Percentiles rank a stretch among this genome's conserved stretches.
These are phyloP conservation scores for Entelexis sorbosivorans DNA, from an alignment of 1,139 yeast species.

Conservation along the genomic window DNA sequence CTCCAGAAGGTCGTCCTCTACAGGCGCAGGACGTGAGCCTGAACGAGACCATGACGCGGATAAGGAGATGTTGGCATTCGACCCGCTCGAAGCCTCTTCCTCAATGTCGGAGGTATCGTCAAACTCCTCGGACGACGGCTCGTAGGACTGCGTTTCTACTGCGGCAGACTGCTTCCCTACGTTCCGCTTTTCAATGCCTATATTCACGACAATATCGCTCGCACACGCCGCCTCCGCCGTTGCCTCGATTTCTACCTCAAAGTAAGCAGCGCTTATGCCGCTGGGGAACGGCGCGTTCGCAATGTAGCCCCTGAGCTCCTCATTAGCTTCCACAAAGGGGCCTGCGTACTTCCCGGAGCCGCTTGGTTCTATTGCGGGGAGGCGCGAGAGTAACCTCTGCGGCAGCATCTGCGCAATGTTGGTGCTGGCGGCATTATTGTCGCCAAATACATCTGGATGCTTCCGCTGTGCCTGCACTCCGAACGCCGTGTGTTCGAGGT, in stretches of 20 bases:
- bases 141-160: background rate
- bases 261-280: background rate
- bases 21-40: background rate
- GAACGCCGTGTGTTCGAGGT: constrained; percentile 3
- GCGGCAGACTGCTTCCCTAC: background rate
- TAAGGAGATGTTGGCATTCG: background rate
- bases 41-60: background rate
- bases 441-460: background rate
- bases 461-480: constrained; percentile 1
- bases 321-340: background rate
- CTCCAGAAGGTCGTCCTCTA: background rate
- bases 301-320: background rate
- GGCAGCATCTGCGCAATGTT: constrained; percentile 3
- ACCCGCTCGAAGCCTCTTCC: background rate
- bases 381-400: background rate
- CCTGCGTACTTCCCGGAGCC: background rate
- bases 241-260: background rate
- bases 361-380: background rate
- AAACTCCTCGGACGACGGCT: background rate
- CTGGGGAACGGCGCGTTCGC: background rate
- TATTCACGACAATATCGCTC: background rate
- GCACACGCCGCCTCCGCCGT: background rate
- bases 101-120: background rate
- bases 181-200: background rate
- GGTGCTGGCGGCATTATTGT: background rate